These are phyloP conservation scores for Magnolia kwangsiensis DNA, from an alignment of 164 flowering plant species.

Conservation along the genomic window DNA sequence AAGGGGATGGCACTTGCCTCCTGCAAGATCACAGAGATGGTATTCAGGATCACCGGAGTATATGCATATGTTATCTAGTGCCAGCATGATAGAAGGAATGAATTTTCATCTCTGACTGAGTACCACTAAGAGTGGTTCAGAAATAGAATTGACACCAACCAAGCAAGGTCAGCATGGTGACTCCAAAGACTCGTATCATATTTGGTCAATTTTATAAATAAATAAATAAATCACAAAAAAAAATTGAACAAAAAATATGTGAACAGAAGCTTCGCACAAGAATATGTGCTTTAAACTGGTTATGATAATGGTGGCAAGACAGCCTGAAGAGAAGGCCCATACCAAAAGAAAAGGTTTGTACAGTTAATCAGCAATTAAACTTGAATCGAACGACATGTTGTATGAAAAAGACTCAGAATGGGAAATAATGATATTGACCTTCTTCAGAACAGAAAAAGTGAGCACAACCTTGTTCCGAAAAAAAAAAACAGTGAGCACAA, in stretches of 20 bases:
- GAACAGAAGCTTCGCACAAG: neutral
- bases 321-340: too few species aligned
- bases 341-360: too few species aligned
- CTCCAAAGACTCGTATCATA: neutral
- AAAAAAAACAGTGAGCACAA: neutral
- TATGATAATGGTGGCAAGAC: neutral
- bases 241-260: too few species aligned
- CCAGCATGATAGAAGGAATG: neutral
- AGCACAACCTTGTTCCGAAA: neutral
- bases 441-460: neutral
- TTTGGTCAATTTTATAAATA: too few species aligned
- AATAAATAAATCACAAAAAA: too few species aligned
- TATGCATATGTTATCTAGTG: neutral
- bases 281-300: neutral
- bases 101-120: neutral
- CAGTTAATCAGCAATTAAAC: too few species aligned
- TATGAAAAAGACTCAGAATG: too few species aligned
- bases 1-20: constrained; percentile 98
- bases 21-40: constrained; percentile 34
- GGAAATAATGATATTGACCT: neutral
- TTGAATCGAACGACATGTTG: too few species aligned
- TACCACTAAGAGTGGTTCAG: neutral
- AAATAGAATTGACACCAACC: neutral
- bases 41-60: neutral
- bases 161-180: neutral